Base-by-base conservation (phyloP, 108 stramenopile species). In the Pseudonitzschia multistriata region DNA sequence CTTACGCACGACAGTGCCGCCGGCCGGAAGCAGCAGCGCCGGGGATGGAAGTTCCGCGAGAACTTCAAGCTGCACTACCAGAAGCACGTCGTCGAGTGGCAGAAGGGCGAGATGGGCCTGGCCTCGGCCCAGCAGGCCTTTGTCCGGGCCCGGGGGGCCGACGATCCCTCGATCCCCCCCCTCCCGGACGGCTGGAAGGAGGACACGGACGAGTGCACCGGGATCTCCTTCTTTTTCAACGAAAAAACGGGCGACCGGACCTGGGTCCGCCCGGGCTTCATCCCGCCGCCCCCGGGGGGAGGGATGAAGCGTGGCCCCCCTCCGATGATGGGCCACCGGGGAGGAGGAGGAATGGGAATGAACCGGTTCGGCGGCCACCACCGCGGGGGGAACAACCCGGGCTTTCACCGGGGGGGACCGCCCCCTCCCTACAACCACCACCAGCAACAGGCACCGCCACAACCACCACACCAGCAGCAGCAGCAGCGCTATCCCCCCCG, bases 11-110 rank as follows among this genome's bases (percentile, higher is more conserved):
- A 95, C 72, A 83, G 81, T 68, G 85, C 91, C 7, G 94, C 94
- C 10, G 94, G 94, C 7, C 74, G 93, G 30, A 95, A 95, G 61
- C 94, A 95, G 67, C 94, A 95, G 72, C 83, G 94, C 35, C 88
- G 94, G 14, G 94, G 94, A 29, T 95, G 94, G 94, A 95, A 95
- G 49, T 95, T 95, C 71, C 81, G 94, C 2, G 94, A 95, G 65
- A 95, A 95, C 68, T 95, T 95, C 75, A 93, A 92, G 78, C 50
- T 93, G 29, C 84, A 88, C 65, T 93, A 90, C 74, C 56, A 74
- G 14, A 70, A 72, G 13, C 62, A 86, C 64, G 28, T 90, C n/a
- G 76, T 75, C 15, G 84, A 82, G 37, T 90, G 89, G 88, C 84
- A 81, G 21, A 67, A 75, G 17, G 89, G 89, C 11, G 88, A 78